Evolutionary conservation across 495 filamentous ascomycete genomes (phyloP).

Genomic region (Penicillium robsamsonii): DNA sequence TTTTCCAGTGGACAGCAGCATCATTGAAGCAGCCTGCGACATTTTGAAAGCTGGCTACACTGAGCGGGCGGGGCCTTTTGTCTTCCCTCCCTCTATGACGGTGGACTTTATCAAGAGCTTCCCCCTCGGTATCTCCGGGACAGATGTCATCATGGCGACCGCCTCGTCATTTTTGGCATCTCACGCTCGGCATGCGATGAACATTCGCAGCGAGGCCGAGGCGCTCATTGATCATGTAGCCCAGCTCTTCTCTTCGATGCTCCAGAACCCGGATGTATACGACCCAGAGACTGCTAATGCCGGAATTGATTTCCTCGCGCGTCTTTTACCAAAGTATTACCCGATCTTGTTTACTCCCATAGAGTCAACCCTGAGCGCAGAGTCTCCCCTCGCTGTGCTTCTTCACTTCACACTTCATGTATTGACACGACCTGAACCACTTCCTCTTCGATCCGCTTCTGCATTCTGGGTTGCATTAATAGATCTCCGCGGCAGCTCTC

Average conservation of each 20-base stretch:
- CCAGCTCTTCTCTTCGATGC: slow-evolving; percentile 59
- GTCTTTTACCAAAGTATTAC: slow-evolving; percentile 63
- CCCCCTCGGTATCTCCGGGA: slow-evolving; percentile 60
- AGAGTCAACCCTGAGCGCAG: slow-evolving; percentile 17
- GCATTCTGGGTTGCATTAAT: slow-evolving; percentile 72
- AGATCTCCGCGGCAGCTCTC: slow-evolving; percentile 39
- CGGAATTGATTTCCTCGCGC: slow-evolving; percentile 68
- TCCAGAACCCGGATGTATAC: slow-evolving; percentile 48
- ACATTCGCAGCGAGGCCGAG: slow-evolving; percentile 47
- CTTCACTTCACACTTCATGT: slow-evolving; percentile 75
- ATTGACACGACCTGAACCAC: slow-evolving; percentile 66
- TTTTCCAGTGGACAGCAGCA: slow-evolving; percentile 61
- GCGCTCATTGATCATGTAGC: slow-evolving; percentile 64
- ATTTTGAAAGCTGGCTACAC: slow-evolving; percentile 77
- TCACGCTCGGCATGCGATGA: slow-evolving; percentile 56
- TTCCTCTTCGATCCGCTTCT: slow-evolving; percentile 76
- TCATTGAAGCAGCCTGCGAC: slow-evolving; percentile 73
- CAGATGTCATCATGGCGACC: slow-evolving; percentile 72
- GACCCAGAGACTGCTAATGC: slow-evolving; percentile 82
- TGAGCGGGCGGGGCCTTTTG: slow-evolving; percentile 76
- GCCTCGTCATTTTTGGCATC: slow-evolving; percentile 69
- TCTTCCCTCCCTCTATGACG: slow-evolving; percentile 64
- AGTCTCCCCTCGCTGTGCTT: slow-evolving; percentile 54
- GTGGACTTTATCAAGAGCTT: slow-evolving; percentile 68
- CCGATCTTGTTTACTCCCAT: slow-evolving; percentile 39